Base-by-base conservation (phyloP, 2,329 filamentous ascomycete genomes). In the Berkeleyomyces basicola region DNA sequence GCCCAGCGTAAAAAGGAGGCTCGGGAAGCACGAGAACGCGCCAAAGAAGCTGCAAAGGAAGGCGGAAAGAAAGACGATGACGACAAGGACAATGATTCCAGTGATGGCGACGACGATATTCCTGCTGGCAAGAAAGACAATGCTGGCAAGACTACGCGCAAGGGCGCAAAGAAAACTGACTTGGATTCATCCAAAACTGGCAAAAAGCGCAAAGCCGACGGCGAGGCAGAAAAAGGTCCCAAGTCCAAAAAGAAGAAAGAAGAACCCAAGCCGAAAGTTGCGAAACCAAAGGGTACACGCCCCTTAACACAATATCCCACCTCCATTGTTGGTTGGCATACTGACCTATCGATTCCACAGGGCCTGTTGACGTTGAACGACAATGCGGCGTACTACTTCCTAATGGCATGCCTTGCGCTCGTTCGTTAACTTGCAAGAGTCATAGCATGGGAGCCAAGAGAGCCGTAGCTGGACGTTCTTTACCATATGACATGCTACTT, bases 171-270 rank as follows among this genome's bases (percentile, higher is more conserved):
- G 59, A 86, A 85, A 72, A 85, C 82, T 68, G 78, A 77, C 42
- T 82, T 82, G 49, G 79, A 82, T 7, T 83, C 84, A 59, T 81
- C 80, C 65, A 86, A 85, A 68, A 44, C 63, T 3, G 83, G 85
- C 58, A 91, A 90, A 77, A 90, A 90, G 74, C 79, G 86, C 64
- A 90, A 90, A 74, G 85, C 86, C 6, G 86, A 89, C 62, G 80
- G 76, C 6, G 85, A 91, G 67, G 80, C 82, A n/a, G 87, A 90
- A 61, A 93, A 93, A 75, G 87, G 82, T 14, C 86, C 87, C 0
- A 93, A 92, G 73, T 82, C 85, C 67, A 95, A 95, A 78, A 96
- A 95, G 78, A 95, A 95, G 78, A 95, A 95, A 75, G 90, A 96
- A 66, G 90, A 95, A 70, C 85, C 86, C 0, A 95, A 95, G 71